phyloP scores from a whole-genome alignment of 2,329 filamentous ascomycete species.

The Fusarium robinianum region DNA sequence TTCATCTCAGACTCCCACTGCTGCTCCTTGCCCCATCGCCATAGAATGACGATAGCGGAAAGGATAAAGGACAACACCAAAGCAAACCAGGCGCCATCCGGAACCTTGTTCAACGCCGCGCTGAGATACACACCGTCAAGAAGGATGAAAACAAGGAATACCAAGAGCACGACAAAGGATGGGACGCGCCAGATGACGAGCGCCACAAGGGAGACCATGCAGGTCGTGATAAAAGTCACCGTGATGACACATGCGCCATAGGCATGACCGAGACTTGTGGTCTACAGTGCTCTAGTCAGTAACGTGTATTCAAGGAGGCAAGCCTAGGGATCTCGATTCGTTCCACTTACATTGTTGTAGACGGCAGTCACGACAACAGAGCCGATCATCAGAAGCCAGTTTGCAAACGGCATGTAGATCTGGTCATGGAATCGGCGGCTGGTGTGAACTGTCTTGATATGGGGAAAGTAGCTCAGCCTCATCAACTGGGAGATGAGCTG shows the following conservation, averaged over 20 bases:
- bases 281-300: slow-evolving; percentile 41
- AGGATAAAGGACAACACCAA: slow-evolving; percentile 66
- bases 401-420: slow-evolving; percentile 74
- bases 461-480: slow-evolving; percentile 72
- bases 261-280: slow-evolving; percentile 70
- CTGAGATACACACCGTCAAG: slow-evolving; percentile 73
- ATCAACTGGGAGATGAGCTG: slow-evolving; percentile 73
- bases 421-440: slow-evolving; percentile 73
- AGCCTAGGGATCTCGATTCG: background rate
- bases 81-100: slow-evolving; percentile 79
- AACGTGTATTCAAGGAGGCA: no score
- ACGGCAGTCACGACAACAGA: slow-evolving; percentile 74
- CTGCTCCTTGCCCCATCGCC: slow-evolving; percentile 78
- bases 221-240: slow-evolving; percentile 78
- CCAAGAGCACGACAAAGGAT: slow-evolving; percentile 61
- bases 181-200: slow-evolving; percentile 73
- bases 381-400: slow-evolving; percentile 78
- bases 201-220: slow-evolving; percentile 72
- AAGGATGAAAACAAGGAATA: slow-evolving; percentile 66
- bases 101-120: slow-evolving; percentile 72
- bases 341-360: slow-evolving; percentile 67
- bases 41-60: slow-evolving; percentile 69
- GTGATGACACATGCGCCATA: slow-evolving; percentile 82
- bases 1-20: slow-evolving; percentile 73
- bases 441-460: slow-evolving; percentile 74